Base-by-base conservation (phyloP, 257 asterid species). In the Salvia hispanica region DNA sequence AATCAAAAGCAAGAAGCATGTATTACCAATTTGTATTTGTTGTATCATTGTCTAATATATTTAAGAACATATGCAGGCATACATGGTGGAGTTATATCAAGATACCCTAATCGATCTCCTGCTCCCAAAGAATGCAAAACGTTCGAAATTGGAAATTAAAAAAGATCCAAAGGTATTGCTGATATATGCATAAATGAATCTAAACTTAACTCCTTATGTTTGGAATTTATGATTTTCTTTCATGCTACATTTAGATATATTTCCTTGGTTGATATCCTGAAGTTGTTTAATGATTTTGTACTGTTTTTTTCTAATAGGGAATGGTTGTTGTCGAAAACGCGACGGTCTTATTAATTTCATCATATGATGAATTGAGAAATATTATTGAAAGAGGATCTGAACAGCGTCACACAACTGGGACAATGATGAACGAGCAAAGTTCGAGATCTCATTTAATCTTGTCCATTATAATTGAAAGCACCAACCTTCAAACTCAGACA, bases 361-460 rank as follows among this genome's bases (percentile, higher is more conserved):
- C 96, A 21, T 85, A 76, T 42, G 96, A 88, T 14, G 99, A 94
- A 51, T 73, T 94, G 25, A 75, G 75, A 75, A 70, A 72, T 40
- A 76, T 94, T 40, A 91, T 94, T 58, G 88, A 77, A 54, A 84
- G 81, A 76, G 97, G 99, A 74, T 88, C 95, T 33, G 96, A 87
- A 64, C 95, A 87, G 59, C 97, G 99, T 6, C 98, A 91, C 74
- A 91, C 96, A 3, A 84, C 88, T 11, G 96, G 83, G 56, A 94
- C 98, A 39, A 66, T 91, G 59, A 89, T 94, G 97, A 94, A 94
- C 67, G 98, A 91, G 72, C 88, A 88, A 76, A 94, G 99, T 74
- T 94, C 99, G 51, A 88, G 99, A 76, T 94, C 99, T 14, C 99
- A 91, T 82, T 77, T 94, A 79, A 89, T 94, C 66, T 90, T 94